A percentile compares a stretch with the other conserved stretches of the same genome.
phyloP scores from a whole-genome alignment of 257 asterid species.

The Solanum paucissectum region DNA sequence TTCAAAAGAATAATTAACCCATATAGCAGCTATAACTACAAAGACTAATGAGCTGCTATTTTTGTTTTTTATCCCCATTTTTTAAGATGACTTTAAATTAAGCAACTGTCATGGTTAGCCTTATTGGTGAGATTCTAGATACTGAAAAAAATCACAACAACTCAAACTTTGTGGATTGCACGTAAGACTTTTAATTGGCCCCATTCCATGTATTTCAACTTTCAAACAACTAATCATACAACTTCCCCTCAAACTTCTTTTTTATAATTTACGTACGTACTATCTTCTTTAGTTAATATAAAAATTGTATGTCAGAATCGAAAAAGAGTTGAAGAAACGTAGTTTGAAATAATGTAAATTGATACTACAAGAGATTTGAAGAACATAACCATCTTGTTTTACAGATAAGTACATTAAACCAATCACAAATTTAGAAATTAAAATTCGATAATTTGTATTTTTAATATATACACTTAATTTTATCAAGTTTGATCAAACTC shows the following conservation, averaged over 20 bases:
- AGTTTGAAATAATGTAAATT: neutral
- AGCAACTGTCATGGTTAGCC: neutral
- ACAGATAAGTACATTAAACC: neutral
- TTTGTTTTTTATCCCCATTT: neutral
- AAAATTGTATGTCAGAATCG: neutral
- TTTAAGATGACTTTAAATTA: neutral
- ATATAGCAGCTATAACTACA: neutral
- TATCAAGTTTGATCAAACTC: neutral
- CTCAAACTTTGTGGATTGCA: neutral
- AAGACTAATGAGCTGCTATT: neutral
- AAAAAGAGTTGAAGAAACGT: neutral
- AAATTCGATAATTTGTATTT: neutral
- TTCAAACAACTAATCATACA: neutral
- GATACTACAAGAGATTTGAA: neutral
- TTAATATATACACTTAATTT: no score
- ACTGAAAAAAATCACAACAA: neutral
- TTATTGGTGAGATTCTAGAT: neutral
- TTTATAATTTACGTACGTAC: neutral
- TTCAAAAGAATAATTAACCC: neutral
- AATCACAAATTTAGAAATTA: neutral
- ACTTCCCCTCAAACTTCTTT: neutral
- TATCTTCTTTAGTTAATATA: neutral
- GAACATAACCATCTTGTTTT: neutral
- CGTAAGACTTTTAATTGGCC: neutral
- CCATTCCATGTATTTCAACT: neutral